A percentile compares a stretch with the other conserved stretches of the same genome.
phyloP scores from a whole-genome alignment of 2,329 filamentous ascomycete species.

The Fusarium keratoplasticum region DNA sequence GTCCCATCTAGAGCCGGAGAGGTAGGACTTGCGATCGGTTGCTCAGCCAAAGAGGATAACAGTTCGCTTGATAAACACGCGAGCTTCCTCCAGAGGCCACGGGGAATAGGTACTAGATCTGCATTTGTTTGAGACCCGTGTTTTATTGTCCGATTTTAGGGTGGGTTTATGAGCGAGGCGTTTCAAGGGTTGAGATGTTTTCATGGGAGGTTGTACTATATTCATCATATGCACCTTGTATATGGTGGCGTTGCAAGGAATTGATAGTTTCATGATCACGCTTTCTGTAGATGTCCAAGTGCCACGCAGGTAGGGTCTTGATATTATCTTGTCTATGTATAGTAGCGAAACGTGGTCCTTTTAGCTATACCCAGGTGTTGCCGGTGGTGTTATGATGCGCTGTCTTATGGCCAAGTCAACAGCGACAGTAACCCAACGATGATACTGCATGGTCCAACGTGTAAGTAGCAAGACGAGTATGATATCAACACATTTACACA shows the following conservation, averaged over 20 bases:
- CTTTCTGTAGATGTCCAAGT: background rate
- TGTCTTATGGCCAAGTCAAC: background rate
- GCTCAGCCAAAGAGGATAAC: constrained; percentile 3
- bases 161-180: constrained; percentile 35
- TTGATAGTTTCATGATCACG: background rate
- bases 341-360: background rate
- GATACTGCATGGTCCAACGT: background rate
- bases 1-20: constrained; percentile 72
- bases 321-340: background rate
- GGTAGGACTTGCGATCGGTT: constrained; percentile 45
- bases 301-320: too few species aligned
- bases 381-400: background rate
- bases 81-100: background rate
- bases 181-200: constrained; percentile 15
- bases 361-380: background rate
- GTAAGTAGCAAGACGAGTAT: background rate
- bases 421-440: background rate
- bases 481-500: background rate
- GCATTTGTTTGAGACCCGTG: background rate
- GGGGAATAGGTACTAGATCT: background rate
- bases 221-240: background rate
- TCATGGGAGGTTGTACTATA: background rate
- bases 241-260: background rate
- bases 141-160: background rate
- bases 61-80: constrained; percentile 13